A percentile compares a stretch with the other conserved stretches of the same genome.
phyloP scores from a whole-genome alignment of 257 asterid genomes.

The Handroanthus guayacan region DNA sequence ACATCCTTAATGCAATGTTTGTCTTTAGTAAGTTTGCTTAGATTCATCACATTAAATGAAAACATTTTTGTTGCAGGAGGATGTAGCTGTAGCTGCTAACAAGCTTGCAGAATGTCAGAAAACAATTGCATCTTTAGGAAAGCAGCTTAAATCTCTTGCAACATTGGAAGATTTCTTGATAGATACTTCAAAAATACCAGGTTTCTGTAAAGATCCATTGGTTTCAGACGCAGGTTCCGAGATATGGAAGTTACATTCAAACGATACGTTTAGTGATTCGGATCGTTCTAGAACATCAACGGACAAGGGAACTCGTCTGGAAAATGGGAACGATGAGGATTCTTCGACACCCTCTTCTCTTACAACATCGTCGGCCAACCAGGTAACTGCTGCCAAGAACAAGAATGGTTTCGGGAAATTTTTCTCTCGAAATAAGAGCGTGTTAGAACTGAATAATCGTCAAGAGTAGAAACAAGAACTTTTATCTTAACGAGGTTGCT shows the following conservation, averaged over 20 bases:
- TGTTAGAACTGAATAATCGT: constrained; percentile 44
- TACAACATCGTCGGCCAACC: constrained; percentile 43
- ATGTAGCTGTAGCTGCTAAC: constrained; percentile 68
- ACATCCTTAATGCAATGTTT: not conserved
- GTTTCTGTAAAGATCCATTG: constrained; percentile 42
- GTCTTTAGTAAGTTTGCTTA: not conserved
- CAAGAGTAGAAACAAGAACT: constrained; percentile 32
- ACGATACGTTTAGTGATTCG: constrained; percentile 34
- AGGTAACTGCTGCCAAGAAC: constrained; percentile 34
- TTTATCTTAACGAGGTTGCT: constrained; percentile 23
- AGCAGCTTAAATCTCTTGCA: constrained; percentile 67
- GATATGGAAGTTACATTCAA: constrained; percentile 35
- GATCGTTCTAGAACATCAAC: constrained; percentile 37
- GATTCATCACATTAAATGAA: not conserved
- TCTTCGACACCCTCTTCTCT: constrained; percentile 48
- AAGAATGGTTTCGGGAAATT: constrained; percentile 59
- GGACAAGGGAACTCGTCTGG: constrained; percentile 30
- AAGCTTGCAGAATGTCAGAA: constrained; percentile 79
- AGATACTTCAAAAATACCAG: constrained; percentile 64
- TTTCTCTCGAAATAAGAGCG: constrained; percentile 54
- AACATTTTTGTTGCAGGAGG: constrained; percentile 60
- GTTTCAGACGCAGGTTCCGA: constrained; percentile 33
- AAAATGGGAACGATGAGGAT: constrained; percentile 49
- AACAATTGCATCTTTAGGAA: constrained; percentile 73
- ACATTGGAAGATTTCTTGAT: constrained; percentile 72